Evolutionary conservation across 805 yeast species (phyloP).

Genomic region (Ogataea angusta): DNA sequence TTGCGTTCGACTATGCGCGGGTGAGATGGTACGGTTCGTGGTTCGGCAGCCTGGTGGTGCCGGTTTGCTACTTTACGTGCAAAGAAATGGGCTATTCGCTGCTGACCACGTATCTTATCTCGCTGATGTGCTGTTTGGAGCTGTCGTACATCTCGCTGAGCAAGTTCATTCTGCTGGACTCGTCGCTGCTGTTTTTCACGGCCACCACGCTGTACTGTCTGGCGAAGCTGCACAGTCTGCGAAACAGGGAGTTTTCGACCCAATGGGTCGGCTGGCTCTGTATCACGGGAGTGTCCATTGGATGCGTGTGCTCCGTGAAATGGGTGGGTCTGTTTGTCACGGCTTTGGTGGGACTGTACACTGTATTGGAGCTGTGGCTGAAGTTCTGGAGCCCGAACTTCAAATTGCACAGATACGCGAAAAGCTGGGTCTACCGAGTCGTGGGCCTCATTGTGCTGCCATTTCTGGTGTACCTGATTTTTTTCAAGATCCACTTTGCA

Average conservation of each 20-base stretch:
- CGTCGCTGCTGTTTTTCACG: slow-evolving; percentile 74
- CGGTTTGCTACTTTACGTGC: slow-evolving; percentile 68
- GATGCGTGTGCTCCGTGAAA: slow-evolving; percentile 80
- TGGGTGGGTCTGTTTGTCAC: slow-evolving; percentile 90
- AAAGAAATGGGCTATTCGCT: slow-evolving; percentile 52
- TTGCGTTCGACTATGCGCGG: slow-evolving; percentile 51
- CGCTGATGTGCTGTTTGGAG: slow-evolving; percentile 64
- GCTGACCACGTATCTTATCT: slow-evolving; percentile 55
- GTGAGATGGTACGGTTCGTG: slow-evolving; percentile 74
- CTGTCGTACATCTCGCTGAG: slow-evolving; percentile 67
- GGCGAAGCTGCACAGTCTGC: slow-evolving; percentile 49
- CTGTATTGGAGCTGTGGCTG: slow-evolving; percentile 85
- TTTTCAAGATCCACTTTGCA: slow-evolving; percentile 79
- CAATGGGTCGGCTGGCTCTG: slow-evolving; percentile 54
- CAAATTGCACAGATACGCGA: slow-evolving; percentile 41
- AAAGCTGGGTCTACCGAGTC: slow-evolving; percentile 74
- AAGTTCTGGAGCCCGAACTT: slow-evolving; percentile 71
- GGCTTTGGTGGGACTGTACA: slow-evolving; percentile 84
- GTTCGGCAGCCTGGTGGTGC: slow-evolving; percentile 64
- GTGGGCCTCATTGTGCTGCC: slow-evolving; percentile 70
- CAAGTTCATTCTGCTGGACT: slow-evolving; percentile 71
- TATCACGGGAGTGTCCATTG: slow-evolving; percentile 64
- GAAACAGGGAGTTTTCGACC: slow-evolving; percentile 37
- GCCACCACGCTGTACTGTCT: slow-evolving; percentile 64
- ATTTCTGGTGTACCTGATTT: slow-evolving; percentile 57